Base-by-base conservation (phyloP, 169 alveolate species). In the Haemoproteus tartakovskyi region DNA sequence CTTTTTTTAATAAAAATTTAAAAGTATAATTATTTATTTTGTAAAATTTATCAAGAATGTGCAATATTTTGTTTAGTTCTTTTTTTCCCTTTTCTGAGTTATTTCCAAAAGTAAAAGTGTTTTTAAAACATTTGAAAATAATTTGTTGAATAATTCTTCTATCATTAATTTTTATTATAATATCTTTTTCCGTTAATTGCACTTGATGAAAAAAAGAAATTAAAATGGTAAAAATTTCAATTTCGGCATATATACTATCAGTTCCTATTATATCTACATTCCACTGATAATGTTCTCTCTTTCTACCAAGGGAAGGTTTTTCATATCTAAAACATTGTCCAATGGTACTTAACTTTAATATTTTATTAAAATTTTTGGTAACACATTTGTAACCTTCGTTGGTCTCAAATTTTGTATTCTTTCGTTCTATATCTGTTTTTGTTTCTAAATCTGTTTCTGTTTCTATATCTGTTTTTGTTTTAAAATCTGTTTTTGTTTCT, bases 281-380 rank as follows among this genome's bases (percentile, higher is more conserved):
- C 94, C 92, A 87, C 79, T 87, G 92, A 30, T 81, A 87, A 47
- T 87, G 94, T 22, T 87, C 90, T 6, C 92, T 70, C 33, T 87
- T 51, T 11, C 92, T 67, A 33, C 88, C 83, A 5, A 78, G 54
- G 1, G 84, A 62, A n/a, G 81, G 63, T 29, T 56, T 18, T 60
- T 89, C 92, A 52, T 85, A 87, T 47, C 90, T 59, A 27, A 51
- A 67, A 33, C 82, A 67, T 45, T 67, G 82, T 2, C 82, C 82
- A 19, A 67, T 54, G n/a, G 82, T 67, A 12, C 82, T 41, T 70
- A 67, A 41, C 41, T 67, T 67, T 22, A 38, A 47, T 2, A 41
- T 12, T 43, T 54, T 45, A 12, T 59, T 18, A 4, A 67, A 45
- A 9, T 67, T 67, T 16, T 52, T 47, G 22, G 27, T 6, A 2